Base-by-base conservation (phyloP, 176 grass and related monocot species). In the Rhynchospora breviuscula region DNA sequence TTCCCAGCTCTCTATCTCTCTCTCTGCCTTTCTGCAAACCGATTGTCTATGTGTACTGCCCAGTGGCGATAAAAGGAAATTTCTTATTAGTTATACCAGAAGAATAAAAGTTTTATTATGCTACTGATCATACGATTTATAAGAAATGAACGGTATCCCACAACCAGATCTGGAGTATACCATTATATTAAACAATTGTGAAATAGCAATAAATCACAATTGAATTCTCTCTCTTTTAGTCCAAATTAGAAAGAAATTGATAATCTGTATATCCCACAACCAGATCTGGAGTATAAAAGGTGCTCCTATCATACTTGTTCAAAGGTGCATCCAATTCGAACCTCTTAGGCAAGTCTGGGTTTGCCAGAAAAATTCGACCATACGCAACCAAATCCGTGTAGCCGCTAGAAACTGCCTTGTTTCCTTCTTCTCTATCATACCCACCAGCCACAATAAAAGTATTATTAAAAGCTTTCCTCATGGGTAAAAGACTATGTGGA, bases 221-320 rank as follows among this genome's bases (percentile, higher is more conserved):
- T 40, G 15, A 4, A 43, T 40, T 35, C 7, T 68, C 65, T 15
- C 15, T 7, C 7, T 52, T 74, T 47, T 40, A 74, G 1, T 74
- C 21, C 0, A 19, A 74, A 29, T 29, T 29, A 74, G 70, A 74
- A 26, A 84, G 63, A 68, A 84, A 84, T 18, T 65, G 82, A 17
- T 84, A 84, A 73, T 84, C 82, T 7, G 82, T 84, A 64, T 84
- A 84, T n/a, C 82, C 82, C 19, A 73, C 61, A 73, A 73, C 82
- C 7, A 64, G 82, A 84, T 84, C 48, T 57, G 47, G 51, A n/a
- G 2, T 73, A 73, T 84, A 84, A 13, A 84, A 84, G 26, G 82
- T 84, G 53, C 15, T 70, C 67, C 82, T 56, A 45, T 84, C 5
- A 22, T 84, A 84, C 63, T 84, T 71, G 48, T 84, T 84, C 61